Evolutionary conservation across 2,329 filamentous ascomycete species (phyloP), one percentile per base, ranked within the genome.

Genomic region (Apiospora phragmitis): DNA sequence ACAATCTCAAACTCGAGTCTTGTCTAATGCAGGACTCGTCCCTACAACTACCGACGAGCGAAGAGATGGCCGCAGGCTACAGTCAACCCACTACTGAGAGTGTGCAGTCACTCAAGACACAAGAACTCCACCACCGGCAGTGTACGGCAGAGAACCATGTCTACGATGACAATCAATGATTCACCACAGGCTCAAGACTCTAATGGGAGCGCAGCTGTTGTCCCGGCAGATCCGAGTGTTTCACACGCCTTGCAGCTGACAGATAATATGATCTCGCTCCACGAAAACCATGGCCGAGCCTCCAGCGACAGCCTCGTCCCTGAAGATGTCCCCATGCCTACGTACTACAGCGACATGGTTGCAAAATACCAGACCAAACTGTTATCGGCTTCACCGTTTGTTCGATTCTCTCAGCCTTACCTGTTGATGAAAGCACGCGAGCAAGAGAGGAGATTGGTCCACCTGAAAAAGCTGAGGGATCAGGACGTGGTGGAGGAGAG

Each of bases 1-100:
- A 99, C 82, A 99, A 98, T 76, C 86, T 99, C 69, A 97, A 97
- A 79, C 87, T 99, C 18, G 96, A 99, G 82, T 97, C 96, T 1
- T 97, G 93, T 75, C 85, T 99, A 65, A 93, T 99, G 88, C 89
- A 94, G 68, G 96, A 99, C 79, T 95, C 97, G 76, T 97, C 94
- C 75, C 92, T 97, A 21, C 89, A 95, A 72, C 92, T 97, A 29
- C 94, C 94, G 1, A 87, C 89, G 1, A 87, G 88, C 38, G 84
- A 86, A 11, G 87, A 89, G 3, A 79, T 80, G 70, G 81, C 78
- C 42, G 84, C 80, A 70, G 82, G 80, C 35, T 75, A 78, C 21
- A 81, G 76, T 35, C 80, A 80, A 65, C 69, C 74, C 14, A 76
- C 74, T 1, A 78, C 80, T 21, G 83, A 85, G 14, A 84, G 81